Evolutionary conservation across 179 eudicot species (phyloP), one percentile per base, ranked within the genome.

Genomic region (Nepenthes alata): DNA sequence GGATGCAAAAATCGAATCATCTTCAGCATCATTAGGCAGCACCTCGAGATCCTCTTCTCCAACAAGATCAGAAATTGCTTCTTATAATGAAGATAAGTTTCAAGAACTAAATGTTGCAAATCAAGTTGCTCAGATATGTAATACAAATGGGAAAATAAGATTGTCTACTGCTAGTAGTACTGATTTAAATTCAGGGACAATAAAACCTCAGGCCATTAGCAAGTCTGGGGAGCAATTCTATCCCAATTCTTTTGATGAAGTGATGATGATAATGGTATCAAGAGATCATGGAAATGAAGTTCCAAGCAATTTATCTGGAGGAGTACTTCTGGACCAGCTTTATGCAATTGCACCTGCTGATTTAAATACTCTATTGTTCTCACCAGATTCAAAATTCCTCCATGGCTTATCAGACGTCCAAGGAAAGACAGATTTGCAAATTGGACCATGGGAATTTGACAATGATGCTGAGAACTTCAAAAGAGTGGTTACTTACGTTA

Each of bases 251-350:
- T 88, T 88, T 62, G 86, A 86, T 75, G 95, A 86, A 70, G 76
- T 71, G 47, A 62, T 88, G 67, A 84, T 81, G 49, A 67, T 65
- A 61, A 64, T 88, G 81, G 80, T 74, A 50, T 73, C 87, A 41
- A 65, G 62, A 55, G 79, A 74, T 11, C 77, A 63, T 56, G 82
- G 78, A 37, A 58, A 35, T 61, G 87, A 82, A 70, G 75, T 81
- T 80, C 96, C 91, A 2, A 76, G 74, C 36, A 71, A 82, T 47
- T 79, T 91, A n/a, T 82, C 64, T n/a, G 96, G 87, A 1, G 91
- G 97, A 12, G 53, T 86, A 63, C 95, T 91, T 73, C 67, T 88
- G 53, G 91, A 91, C 69, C 79, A 80, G 68, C 78, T 71, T 11
- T 91, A 79, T 61, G 74, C 49, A 12, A 55, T 73, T 3, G 49